Conservation (phyloP, 2,329 filamentous ascomycete genomes). For the Aspergillus novoparasiticus region DNA sequence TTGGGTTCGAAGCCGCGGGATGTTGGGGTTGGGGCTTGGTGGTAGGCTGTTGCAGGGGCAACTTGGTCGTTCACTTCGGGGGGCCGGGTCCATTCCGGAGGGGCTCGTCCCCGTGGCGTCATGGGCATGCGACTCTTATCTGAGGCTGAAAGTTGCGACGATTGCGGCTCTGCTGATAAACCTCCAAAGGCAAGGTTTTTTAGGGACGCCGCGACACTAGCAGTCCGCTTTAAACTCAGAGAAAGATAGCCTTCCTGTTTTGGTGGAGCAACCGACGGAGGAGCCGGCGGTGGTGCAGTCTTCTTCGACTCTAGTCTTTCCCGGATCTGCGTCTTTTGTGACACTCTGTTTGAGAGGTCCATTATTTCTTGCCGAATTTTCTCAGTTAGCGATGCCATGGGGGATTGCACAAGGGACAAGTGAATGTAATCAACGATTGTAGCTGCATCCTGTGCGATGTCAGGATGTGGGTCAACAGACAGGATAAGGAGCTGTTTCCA, state of each 20-base stretch:
- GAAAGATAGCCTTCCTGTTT: constrained; percentile 65
- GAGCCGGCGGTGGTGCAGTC: constrained; percentile 45
- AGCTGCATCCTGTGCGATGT: constrained; percentile 82
- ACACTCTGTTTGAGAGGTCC: constrained; percentile 36
- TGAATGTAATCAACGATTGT: constrained; percentile 87
- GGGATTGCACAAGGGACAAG: constrained; percentile 73
- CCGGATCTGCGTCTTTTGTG: constrained; percentile 42
- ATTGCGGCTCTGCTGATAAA: constrained; percentile 35
- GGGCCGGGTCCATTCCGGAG: constrained; percentile 63
- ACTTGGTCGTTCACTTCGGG: constrained; percentile 75
- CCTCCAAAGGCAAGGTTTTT: constrained; percentile 62
- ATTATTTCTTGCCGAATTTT: constrained; percentile 68
- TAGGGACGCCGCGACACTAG: constrained; percentile 65
- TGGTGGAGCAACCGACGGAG: constrained; percentile 52
- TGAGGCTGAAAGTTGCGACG: constrained; percentile 29
- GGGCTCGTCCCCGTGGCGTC: constrained; percentile 53
- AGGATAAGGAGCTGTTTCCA: constrained; percentile 93
- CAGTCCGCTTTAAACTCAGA: constrained; percentile 62
- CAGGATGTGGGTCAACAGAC: constrained; percentile 91
- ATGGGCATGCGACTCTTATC: constrained; percentile 40
- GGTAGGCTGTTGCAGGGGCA: constrained; percentile 69
- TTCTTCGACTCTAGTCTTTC: constrained; percentile 40
- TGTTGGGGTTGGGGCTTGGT: constrained; percentile 75
- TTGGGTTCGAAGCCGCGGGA: constrained; percentile 73
- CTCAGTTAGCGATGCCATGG: constrained; percentile 71